A percentile compares a stretch with the other conserved stretches of the same genome.
These are phyloP conservation scores for Biscogniauxia marginata DNA, from an alignment of 2,329 filamentous ascomycete species.

Conservation along the genomic window DNA sequence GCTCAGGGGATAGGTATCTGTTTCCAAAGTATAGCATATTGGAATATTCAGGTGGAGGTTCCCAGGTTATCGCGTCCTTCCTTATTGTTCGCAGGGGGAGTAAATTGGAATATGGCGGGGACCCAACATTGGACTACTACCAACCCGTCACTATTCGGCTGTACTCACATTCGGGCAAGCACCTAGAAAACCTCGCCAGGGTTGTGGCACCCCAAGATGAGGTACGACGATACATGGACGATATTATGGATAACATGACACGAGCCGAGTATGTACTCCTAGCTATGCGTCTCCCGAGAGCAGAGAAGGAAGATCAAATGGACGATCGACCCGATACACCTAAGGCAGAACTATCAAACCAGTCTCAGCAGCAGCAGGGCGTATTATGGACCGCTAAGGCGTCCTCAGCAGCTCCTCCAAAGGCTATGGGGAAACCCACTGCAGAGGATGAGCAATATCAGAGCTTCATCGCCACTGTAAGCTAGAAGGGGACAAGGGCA, in stretches of 20 bases:
- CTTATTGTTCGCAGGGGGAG: constrained; percentile 73
- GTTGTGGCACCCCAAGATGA: constrained; percentile 64
- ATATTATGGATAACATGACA: constrained; percentile 68
- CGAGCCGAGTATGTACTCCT: constrained; percentile 65
- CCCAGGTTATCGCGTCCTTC: constrained; percentile 71
- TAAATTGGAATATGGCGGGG: constrained; percentile 62
- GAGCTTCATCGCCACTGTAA: constrained; percentile 42
- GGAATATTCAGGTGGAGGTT: constrained; percentile 56
- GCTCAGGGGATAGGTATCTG: constrained; percentile 70
- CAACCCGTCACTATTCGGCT: constrained; percentile 69
- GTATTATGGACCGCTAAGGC: constrained; percentile 38
- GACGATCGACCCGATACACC: constrained; percentile 31
- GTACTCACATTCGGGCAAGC: constrained; percentile 50
- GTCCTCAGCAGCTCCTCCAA: constrained; percentile 18
- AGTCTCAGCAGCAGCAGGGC: constrained; percentile 22
- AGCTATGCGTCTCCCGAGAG: constrained; percentile 63
- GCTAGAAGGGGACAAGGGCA: constrained; percentile 23
- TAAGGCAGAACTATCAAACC: constrained; percentile 22
- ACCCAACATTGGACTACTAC: constrained; percentile 68
- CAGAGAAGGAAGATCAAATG: constrained; percentile 34
- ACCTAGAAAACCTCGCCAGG: constrained; percentile 59
- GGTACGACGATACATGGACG: constrained; percentile 66
- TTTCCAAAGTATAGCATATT: constrained; percentile 78
- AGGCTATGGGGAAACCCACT: constrained; percentile 28
- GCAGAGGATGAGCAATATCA: constrained; percentile 48